Conservation (phyloP, 805 yeast genomes). For the Candida dajiaensis region DNA sequence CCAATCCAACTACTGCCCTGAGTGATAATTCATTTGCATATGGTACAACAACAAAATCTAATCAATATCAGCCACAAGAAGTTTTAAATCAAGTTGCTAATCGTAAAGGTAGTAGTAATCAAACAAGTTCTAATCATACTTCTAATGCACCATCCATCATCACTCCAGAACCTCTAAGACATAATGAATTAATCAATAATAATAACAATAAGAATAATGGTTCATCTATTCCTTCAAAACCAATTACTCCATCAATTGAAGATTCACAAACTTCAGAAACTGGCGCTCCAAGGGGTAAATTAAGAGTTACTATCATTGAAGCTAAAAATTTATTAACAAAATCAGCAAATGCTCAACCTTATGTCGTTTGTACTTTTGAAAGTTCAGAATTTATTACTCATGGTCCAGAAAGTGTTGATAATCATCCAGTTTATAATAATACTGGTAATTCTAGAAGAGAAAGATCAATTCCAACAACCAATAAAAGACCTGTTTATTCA, state of each 20-base stretch:
- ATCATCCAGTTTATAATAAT: conserved; percentile 25
- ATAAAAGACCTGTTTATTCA: conserved; percentile 35
- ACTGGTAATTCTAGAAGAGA: conserved; percentile 9
- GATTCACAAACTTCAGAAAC: conserved; percentile 4
- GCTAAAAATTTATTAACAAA: conserved; percentile 64
- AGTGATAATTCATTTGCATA: conserved; percentile 56
- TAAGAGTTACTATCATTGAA: conserved; percentile 74
- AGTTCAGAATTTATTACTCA: conserved; percentile 85
- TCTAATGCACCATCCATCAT: conserved; percentile 8
- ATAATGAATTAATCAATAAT: not conserved
- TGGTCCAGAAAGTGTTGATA: conserved; percentile 49
- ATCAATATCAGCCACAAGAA: conserved; percentile 28
- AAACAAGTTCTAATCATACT: conserved; percentile 19
- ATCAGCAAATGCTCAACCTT: conserved; percentile 59
- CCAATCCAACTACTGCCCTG: conserved; percentile 67
- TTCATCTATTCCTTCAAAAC: conserved; percentile 11
- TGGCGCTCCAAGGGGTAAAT: conserved; percentile 70
- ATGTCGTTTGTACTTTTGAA: conserved; percentile 88
- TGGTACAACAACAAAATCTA: conserved; percentile 53
- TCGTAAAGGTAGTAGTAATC: conserved; percentile 9
- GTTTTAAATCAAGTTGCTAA: conserved; percentile 29
- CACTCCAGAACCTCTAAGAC: conserved; percentile 5
- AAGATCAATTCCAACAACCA: conserved; percentile 16
- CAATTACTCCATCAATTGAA: conserved; percentile 17
- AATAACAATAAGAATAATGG: not conserved